A percentile compares a stretch with the other conserved stretches of the same genome.
Conservation (phyloP, 176 grass and related monocot species). For the Hordeum marinum region DNA sequence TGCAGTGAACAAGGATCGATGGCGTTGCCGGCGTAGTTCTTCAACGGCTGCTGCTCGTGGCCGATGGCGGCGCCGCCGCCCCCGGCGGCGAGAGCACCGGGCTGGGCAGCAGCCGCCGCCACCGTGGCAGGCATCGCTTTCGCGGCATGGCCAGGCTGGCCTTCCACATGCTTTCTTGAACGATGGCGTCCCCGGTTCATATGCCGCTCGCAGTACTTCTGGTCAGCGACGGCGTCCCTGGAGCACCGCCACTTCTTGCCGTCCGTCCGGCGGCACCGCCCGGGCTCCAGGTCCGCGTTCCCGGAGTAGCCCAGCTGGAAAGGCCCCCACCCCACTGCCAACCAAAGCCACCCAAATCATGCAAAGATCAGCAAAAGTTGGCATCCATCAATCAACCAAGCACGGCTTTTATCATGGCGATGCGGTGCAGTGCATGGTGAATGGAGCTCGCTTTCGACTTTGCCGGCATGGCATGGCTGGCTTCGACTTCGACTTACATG, state of each 20-base stretch:
- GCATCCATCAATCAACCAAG: slow-evolving; percentile 1
- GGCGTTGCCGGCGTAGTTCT: slow-evolving; percentile 27
- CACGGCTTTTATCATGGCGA: slow-evolving; percentile 31
- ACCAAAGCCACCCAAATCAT: slow-evolving; percentile 21
- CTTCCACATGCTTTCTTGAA: slow-evolving; percentile 99
- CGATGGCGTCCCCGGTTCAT: slow-evolving; percentile 99
- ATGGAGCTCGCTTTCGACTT: slow-evolving; percentile 19
- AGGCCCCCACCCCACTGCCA: slow-evolving; percentile 80
- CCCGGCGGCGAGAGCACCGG: slow-evolving; percentile 26
- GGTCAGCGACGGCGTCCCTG: slow-evolving; percentile 91
- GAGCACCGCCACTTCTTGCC: slow-evolving; percentile 99
- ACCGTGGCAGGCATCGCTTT: slow-evolving; percentile 56
- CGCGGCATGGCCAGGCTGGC: slow-evolving; percentile 79
- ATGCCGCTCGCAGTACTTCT: slow-evolving; percentile 99
- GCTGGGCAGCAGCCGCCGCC: slow-evolving; percentile 42
- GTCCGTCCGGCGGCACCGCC: slow-evolving; percentile 89
- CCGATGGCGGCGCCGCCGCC: slow-evolving; percentile 20
- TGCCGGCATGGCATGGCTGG: background rate
- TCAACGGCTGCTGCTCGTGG: slow-evolving; percentile 35
- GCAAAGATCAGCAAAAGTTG: slow-evolving; percentile 26
- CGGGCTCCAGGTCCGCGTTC: slow-evolving; percentile 78
- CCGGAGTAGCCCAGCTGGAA: slow-evolving; percentile 88
- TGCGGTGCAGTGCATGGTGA: background rate
- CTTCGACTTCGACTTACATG: slow-evolving; percentile 41
- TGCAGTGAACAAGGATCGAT: slow-evolving; percentile 43